Conservation (phyloP, 1,284 basidiomycete genomes). For the Tetrapyrgos nigripes region DNA sequence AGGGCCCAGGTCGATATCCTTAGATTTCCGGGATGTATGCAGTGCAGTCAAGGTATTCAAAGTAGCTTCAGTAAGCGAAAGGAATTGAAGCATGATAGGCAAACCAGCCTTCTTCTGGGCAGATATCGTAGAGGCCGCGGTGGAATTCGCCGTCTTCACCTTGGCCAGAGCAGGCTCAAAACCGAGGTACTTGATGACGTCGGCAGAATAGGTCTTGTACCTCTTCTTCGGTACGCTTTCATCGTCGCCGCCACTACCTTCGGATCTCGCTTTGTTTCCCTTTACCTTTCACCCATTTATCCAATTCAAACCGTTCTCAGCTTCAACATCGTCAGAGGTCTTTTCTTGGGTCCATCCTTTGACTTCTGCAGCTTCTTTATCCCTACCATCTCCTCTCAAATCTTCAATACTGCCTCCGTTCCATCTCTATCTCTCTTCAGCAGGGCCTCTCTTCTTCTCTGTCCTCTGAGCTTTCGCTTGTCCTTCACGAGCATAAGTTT, state of each 20-base stretch:
- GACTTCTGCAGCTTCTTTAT: too few relatives aligned
- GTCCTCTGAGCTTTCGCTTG: constrained; percentile 75
- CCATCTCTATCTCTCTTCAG: constrained; percentile 68
- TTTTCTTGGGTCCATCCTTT: too few relatives aligned
- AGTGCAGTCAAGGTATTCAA: constrained; percentile 55
- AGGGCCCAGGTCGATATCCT: constrained; percentile 56
- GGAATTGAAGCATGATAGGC: constrained; percentile 1
- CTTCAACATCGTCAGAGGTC: constrained; percentile 13
- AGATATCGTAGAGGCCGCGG: too few relatives aligned
- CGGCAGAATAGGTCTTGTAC: too few relatives aligned
- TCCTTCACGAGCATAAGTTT: constrained; percentile 76
- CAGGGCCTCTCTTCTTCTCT: constrained; percentile 60
- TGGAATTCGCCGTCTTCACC: neutral
- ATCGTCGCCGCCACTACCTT: neutral
- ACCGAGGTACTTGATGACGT: too few relatives aligned
- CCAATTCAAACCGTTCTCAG: too few relatives aligned
- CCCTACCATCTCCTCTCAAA: too few relatives aligned
- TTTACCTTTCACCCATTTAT: constrained; percentile 18
- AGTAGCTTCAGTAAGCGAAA: neutral
- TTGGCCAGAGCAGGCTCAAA: constrained; percentile 69
- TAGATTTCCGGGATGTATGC: constrained; percentile 48
- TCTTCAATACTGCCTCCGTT: constrained; percentile 51
- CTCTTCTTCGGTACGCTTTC: neutral
- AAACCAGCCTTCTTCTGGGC: constrained; percentile 60
- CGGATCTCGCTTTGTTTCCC: neutral